Evolutionary conservation across 192 early-diverging fungal genomes (phyloP), one percentile per base, ranked within the genome.

Genomic region (Oehlia diaphana): DNA sequence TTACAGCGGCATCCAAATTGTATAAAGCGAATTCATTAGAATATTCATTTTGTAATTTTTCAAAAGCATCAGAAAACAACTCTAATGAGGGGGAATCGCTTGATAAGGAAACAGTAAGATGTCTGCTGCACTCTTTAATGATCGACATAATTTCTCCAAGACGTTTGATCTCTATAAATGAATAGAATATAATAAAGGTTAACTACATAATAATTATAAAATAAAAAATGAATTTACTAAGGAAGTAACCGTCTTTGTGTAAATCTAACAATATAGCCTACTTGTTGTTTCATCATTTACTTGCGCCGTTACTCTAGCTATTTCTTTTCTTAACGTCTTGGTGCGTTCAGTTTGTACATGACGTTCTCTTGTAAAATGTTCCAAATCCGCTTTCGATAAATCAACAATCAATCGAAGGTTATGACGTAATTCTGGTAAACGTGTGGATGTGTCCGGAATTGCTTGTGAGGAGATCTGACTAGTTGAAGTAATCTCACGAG

Each of bases 331-430:
- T 26, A 91, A 50, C 0, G 83, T 78, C 23, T 84, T 71, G 58
- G 77, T 83, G 21, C 82, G 83, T 19, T 86, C 80, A 39, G 81
- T 79, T 44, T 91, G 90, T 0, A 89, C 83, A 63, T 86, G 85
- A 65, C 88, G 84, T 69, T 91, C 89, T 37, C 89, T 78, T 2
- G 88, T 82, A 19, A 92, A 62, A 53, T 92, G 88, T 69, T 93
- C 85, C 35, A 96, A 76, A 82, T 96, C 92, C 14, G 86, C 79
- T 62, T 89, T 86, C 2, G 93, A 86, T 53, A 95, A 86, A 62
- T 94, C 94, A 4, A 91, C 90, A 66, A 96, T 82, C 0, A 95
- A 80, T 9, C 90, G 89, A 9, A 96, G 70, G 68, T 96, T 96
- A 79, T 96, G 90, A 13, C 91, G 85, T 9, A 96, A 81, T 78